Conservation (phyloP, 805 yeast genomes). For the Alloascoidea africana region DNA sequence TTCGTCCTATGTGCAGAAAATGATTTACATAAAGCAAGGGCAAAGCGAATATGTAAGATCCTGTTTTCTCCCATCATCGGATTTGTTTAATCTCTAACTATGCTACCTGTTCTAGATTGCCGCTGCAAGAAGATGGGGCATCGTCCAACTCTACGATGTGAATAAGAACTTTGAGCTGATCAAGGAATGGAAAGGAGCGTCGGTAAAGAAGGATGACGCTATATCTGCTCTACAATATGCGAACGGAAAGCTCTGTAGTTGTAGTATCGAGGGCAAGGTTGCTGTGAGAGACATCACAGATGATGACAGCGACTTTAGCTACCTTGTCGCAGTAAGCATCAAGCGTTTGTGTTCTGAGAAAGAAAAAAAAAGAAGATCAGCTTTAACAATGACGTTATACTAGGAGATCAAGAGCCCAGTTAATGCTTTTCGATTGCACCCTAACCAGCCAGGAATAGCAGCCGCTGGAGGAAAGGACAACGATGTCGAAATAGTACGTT, state of each 20-base stretch:
- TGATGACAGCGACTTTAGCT: constrained; percentile 3
- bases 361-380: not conserved
- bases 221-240: constrained; percentile 9
- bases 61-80: constrained; percentile 1
- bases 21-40: constrained; percentile 5
- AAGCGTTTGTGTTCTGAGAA: not conserved
- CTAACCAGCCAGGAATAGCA: constrained; percentile 23
- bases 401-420: constrained; percentile 14
- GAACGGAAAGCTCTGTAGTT: constrained; percentile 6
- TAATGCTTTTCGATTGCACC: constrained; percentile 22
- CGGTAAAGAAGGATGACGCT: constrained; percentile 6
- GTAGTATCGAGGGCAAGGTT: constrained; percentile 9
- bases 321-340: not conserved
- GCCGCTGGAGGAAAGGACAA: constrained; percentile 36
- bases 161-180: constrained; percentile 5
- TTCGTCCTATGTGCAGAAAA: constrained; percentile 9
- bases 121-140: constrained; percentile 11
- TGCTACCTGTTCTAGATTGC: constrained; percentile 5
- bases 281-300: constrained; percentile 8
- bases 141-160: constrained; percentile 9
- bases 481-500: constrained; percentile 23
- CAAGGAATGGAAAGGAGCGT: constrained; percentile 9
- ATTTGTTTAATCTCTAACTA: not conserved
- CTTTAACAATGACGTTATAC: not conserved
- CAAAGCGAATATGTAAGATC: constrained; percentile 6